Evolutionary conservation across 2,329 filamentous ascomycete genomes (phyloP), one percentile per base, ranked within the genome.

Genomic region (Colletotrichum gloeosporioides): DNA sequence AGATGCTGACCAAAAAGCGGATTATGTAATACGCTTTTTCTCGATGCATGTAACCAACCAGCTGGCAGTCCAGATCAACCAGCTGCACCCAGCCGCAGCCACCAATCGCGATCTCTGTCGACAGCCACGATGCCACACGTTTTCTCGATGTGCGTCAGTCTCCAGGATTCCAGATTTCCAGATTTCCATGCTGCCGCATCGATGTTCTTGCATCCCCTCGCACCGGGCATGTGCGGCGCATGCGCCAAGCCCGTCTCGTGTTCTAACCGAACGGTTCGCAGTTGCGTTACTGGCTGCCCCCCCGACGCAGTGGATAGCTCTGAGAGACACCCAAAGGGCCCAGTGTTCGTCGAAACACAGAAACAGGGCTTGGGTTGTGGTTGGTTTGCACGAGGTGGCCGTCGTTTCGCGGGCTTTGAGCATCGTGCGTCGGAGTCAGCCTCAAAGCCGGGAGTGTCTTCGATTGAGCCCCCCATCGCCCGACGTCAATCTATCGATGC

Each of bases 401-500:
- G 39, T 71, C 57, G 15, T n/a, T 44, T 59, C 55, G 55, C n/a
- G 32, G 59, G 59, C 31, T 22, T 63, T 22, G 29, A 22, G 18
- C 15, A 36, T 13, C 25, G 44, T 4, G n/a, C 44, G 9, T 49
- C 32, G 49, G 34, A 29, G 34, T 71, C 34, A 61, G 34, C 34
- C 61, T 70, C 34, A 39, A 53, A 55, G 44, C 69, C 55, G 61
- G 31, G 29, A 31, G 55, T 57, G 49, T 75, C 67, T 71, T 61
- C 36, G 72, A 75, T 75, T 75, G 61, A 71, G 15, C 71, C 53
- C 8, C 6, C 68, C 25, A 25, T 29, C 16, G 31, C 29, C 34
- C 59, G 62, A 66, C 53, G 32, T 62, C 36, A 57, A 75, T 75
- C 67, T 66, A 67, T 75, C 68, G 72, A 29, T 67, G 64, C 29